A percentile compares a stretch with the other conserved stretches of the same genome.
These are phyloP conservation scores for Pseudogymnoascus sp. DNA, from an alignment of 2,329 filamentous ascomycete species.

Conservation along the genomic window DNA sequence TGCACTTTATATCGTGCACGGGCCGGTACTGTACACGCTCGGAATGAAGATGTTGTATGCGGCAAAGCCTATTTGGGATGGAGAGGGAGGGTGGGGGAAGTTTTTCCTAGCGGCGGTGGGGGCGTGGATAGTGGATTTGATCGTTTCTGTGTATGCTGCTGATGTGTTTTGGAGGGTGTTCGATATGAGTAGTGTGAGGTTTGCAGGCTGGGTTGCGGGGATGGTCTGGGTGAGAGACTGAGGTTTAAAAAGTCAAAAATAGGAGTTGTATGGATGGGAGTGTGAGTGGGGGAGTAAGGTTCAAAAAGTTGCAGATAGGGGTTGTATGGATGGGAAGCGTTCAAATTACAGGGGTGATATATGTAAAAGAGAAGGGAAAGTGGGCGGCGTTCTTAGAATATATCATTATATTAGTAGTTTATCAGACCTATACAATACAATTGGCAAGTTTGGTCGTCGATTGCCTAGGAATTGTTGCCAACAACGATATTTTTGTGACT, in stretches of 20 bases:
- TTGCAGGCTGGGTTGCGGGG: slow-evolving; percentile 41
- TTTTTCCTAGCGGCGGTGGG: slow-evolving; percentile 27
- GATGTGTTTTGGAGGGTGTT: slow-evolving; percentile 52
- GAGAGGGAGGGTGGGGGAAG: slow-evolving; percentile 17
- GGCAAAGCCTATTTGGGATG: slow-evolving; percentile 21
- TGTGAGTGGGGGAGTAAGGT: background rate
- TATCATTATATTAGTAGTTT: background rate
- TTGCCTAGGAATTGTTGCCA: no score
- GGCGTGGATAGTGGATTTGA: slow-evolving; percentile 33
- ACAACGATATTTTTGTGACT: no score
- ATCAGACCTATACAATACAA: no score
- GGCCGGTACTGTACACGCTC: slow-evolving; percentile 34
- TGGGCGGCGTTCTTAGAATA: background rate
- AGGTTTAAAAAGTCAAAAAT: background rate
- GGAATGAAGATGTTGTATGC: slow-evolving; percentile 9
- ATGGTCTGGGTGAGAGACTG: background rate
- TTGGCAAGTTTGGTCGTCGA: no score
- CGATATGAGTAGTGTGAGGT: slow-evolving; percentile 41
- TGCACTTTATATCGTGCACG: slow-evolving; percentile 51
- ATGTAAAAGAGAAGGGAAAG: background rate
- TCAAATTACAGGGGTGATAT: background rate
- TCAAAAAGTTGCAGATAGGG: background rate
- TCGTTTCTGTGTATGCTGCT: slow-evolving; percentile 42
- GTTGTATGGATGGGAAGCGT: background rate
- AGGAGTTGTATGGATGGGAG: background rate